phyloP scores from a whole-genome alignment of 257 asterid species.

The Scutellaria baicalensis region DNA sequence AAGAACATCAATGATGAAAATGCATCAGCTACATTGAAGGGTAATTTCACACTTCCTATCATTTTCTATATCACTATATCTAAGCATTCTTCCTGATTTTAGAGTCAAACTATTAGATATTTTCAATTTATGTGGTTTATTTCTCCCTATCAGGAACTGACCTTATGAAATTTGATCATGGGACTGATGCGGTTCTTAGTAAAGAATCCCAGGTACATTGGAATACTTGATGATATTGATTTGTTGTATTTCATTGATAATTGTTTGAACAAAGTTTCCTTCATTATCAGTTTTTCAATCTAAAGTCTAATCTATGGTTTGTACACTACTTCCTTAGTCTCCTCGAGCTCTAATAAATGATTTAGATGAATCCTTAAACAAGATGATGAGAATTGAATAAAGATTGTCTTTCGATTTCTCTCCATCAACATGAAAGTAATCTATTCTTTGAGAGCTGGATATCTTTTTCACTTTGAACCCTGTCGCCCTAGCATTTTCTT shows the following conservation, averaged over 20 bases:
- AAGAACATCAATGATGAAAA: slow-evolving; percentile 24
- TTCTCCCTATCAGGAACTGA: slow-evolving; percentile 33
- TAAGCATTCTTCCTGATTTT: slow-evolving; percentile 10
- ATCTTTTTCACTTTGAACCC: neutral
- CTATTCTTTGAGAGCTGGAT: neutral
- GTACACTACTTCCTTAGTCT: neutral
- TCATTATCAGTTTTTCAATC: neutral
- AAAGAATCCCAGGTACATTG: slow-evolving; percentile 51
- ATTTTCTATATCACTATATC: neutral
- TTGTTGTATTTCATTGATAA: neutral
- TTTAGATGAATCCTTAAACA: neutral
- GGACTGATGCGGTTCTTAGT: slow-evolving; percentile 23
- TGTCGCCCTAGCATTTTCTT: neutral
- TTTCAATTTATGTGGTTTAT: slow-evolving; percentile 29
- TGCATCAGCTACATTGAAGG: slow-evolving; percentile 30
- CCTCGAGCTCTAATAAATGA: neutral
- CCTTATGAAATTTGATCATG: slow-evolving; percentile 21
- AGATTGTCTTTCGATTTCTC: neutral
- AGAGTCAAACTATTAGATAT: slow-evolving; percentile 7
- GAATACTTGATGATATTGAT: slow-evolving; percentile 6
- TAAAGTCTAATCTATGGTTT: neutral
- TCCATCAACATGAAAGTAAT: neutral
- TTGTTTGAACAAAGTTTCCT: neutral
- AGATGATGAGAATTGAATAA: neutral
- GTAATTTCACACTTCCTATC: slow-evolving; percentile 16